phyloP scores from a whole-genome alignment of 345 rosid species.

The Gossypium stocksii region DNA sequence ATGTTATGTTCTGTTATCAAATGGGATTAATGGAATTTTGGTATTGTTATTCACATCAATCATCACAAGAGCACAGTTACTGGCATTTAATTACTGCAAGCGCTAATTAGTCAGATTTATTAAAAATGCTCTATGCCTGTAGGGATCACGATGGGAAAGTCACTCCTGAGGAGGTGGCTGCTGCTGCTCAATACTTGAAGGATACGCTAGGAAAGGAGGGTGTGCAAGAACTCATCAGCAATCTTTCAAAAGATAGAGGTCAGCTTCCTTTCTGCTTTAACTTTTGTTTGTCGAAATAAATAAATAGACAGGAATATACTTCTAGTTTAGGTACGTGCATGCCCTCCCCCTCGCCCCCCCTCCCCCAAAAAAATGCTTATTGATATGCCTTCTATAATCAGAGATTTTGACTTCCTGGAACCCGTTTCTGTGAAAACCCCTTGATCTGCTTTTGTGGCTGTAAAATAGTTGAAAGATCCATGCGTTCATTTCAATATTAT shows the following conservation, averaged over 20 bases:
- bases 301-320: not conserved
- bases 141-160: constrained; percentile 94
- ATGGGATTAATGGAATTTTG: not conserved
- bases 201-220: constrained; percentile 85
- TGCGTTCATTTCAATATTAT: not conserved
- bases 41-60: not conserved
- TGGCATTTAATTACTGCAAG: not conserved
- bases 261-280: not conserved
- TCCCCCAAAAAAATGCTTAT: not conserved
- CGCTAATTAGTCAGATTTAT: not conserved
- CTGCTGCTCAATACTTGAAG: constrained; percentile 75
- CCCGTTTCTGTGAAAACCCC: not conserved
- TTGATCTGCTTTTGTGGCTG: not conserved
- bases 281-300: not conserved
- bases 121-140: constrained; percentile 11
- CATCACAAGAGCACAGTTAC: not conserved
- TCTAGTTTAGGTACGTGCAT: not conserved
- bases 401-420: not conserved
- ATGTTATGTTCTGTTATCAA: not conserved
- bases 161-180: constrained; percentile 88
- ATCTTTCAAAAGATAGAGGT: constrained; percentile 88
- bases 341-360: too few species aligned
- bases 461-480: not conserved
- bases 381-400: not conserved
- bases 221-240: constrained; percentile 81